Percentiles rank a stretch among this genome's conserved stretches.
These are phyloP conservation scores for Termitomyces sp. DNA, from an alignment of 768 basidiomycete genomes.

Conservation along the genomic window DNA sequence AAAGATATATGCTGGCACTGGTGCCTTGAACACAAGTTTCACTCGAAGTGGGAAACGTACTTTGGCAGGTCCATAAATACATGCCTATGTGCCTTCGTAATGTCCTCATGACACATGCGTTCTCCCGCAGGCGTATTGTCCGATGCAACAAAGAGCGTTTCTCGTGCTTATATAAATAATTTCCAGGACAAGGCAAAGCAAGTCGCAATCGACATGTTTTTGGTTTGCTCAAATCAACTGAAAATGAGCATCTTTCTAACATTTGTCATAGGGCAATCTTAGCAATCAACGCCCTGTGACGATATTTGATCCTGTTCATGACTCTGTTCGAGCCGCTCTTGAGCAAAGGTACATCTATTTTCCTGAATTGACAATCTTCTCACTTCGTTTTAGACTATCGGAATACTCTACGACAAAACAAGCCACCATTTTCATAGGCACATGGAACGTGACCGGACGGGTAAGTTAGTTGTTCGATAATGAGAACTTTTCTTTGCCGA, in stretches of 20 bases:
- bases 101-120: background rate
- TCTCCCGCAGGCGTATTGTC: slow-evolving; percentile 68
- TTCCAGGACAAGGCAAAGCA: slow-evolving; percentile 97
- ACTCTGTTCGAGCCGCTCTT: slow-evolving; percentile 71
- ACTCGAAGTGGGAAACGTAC: slow-evolving; percentile 94
- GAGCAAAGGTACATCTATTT: slow-evolving; percentile 48
- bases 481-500: background rate
- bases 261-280: slow-evolving; percentile 81
- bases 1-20: slow-evolving; percentile 91
- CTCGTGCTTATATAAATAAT: slow-evolving; percentile 95
- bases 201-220: slow-evolving; percentile 89
- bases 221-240: slow-evolving; percentile 48
- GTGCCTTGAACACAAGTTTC: slow-evolving; percentile 92
- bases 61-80: slow-evolving; percentile 56
- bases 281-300: slow-evolving; percentile 82
- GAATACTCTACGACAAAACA: slow-evolving; percentile 81
- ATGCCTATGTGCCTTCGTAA: background rate
- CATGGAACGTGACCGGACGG: slow-evolving; percentile 94
- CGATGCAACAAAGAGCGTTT: slow-evolving; percentile 95
- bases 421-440: slow-evolving; percentile 81
- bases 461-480: slow-evolving; percentile 35
- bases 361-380: background rate
- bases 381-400: slow-evolving; percentile 39
- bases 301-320: slow-evolving; percentile 92
- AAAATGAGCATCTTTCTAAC: slow-evolving; percentile 1